These are phyloP conservation scores for Nevesoporus exiguus DNA, from an alignment of 768 basidiomycete genomes.

Conservation along the genomic window DNA sequence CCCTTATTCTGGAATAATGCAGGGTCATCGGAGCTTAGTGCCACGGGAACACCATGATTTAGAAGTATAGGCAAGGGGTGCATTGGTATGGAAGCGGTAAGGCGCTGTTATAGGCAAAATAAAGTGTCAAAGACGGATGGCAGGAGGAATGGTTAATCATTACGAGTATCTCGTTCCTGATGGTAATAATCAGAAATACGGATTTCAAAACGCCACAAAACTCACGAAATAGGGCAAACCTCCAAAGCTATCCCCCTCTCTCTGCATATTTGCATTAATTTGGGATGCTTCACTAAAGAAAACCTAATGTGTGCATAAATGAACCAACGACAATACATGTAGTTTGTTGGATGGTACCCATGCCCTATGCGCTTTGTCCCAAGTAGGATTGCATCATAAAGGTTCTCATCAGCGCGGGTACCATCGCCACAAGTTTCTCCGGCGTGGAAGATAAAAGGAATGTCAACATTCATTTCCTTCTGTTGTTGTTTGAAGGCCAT, in stretches of 20 bases:
- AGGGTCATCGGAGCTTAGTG: conserved; percentile 73
- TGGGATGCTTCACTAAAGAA: conserved; percentile 75
- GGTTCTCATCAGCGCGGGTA: conserved; percentile 61
- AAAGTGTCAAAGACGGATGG: not conserved
- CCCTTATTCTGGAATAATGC: conserved; percentile 76
- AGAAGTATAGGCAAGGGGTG: conserved; percentile 71
- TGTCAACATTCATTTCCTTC: conserved; percentile 40
- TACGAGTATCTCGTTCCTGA: not conserved
- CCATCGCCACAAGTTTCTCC: conserved; percentile 83
- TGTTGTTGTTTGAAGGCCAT: conserved; percentile 47
- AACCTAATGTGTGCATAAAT: conserved; percentile 40
- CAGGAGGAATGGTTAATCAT: not conserved
- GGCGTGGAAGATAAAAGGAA: conserved; percentile 78
- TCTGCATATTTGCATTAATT: conserved; percentile 63
- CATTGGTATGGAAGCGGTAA: conserved; percentile 78
- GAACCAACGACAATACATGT: not conserved
- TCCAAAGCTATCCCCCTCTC: conserved; percentile 64
- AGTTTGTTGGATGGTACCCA: conserved; percentile 44
- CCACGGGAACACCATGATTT: conserved; percentile 71
- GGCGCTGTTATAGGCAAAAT: conserved; percentile 43
- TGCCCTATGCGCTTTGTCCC: conserved; percentile 82
- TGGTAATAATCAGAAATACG: not conserved
- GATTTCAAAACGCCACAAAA: not conserved
- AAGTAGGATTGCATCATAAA: conserved; percentile 76
- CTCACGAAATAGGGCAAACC: conserved; percentile 79